Base-by-base conservation (phyloP, 306 rosid species). In the Ziziphus jujuba region DNA sequence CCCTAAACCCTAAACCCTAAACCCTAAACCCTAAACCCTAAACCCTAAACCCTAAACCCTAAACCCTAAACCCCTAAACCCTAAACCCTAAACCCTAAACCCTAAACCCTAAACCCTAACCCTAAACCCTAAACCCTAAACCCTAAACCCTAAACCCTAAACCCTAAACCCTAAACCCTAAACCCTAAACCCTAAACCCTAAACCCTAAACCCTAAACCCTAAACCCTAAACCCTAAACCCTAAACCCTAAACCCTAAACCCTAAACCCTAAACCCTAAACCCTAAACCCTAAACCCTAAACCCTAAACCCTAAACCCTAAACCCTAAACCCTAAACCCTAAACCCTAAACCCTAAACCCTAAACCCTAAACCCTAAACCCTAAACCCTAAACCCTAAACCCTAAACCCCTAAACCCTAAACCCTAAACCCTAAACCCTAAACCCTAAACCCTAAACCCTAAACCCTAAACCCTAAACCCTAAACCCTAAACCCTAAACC, bases 131-230 rank as follows among this genome's bases (percentile, higher is more conserved):
- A 45, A 45, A 45, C 50, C 50, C 50, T 45, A 45, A 45, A 45
- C 50, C 50, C 50, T 45, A 45, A 45, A 45, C 50, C 50, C 50
- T 45, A 45, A 45, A 45, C 50, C 50, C 50, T 45, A 45, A 45
- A 10, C 50, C 50, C 50, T 45, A 45, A 45, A 45, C 50, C 50
- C 50, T 45, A 45, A 45, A n/a, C 50, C 50, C 50, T 45, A 45
- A 45, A 45, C 50, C 50, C 50, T 45, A 45, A 45, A 45, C 50
- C 50, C 50, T 45, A 45, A 45, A 45, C 50, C 50, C 50, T 45
- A 45, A 45, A 45, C 50, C 50, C 50, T 45, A 45, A 45, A 45
- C 50, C 50, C 50, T 45, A 45, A 45, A 45, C 50, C 50, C 50
- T 45, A 45, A 45, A 45, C 50, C 50, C 50, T 45, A 45, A 45